These are phyloP conservation scores for Saxophila tyrrhenica DNA, from an alignment of 495 filamentous ascomycete species.

Conservation along the genomic window DNA sequence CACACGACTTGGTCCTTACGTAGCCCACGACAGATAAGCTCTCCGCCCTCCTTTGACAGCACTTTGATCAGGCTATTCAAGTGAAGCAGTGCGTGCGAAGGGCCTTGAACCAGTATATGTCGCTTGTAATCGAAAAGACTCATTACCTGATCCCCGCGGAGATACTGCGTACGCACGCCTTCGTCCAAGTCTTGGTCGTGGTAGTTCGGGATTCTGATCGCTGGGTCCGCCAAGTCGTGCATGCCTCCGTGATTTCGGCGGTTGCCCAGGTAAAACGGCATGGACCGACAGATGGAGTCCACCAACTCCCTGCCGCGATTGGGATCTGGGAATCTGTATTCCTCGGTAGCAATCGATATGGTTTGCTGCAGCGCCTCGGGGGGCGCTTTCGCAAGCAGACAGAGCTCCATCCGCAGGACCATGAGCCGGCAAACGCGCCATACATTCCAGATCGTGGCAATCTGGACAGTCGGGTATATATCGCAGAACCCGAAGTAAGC, in stretches of 20 bases:
- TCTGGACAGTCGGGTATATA: not conserved
- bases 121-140: not conserved
- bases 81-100: not conserved
- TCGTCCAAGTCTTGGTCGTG: not conserved
- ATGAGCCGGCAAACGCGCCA: not conserved
- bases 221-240: not conserved
- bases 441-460: not conserved
- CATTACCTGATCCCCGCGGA: not conserved
- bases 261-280: not conserved
- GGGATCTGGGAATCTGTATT: not conserved
- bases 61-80: not conserved
- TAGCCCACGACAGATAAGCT: not conserved
- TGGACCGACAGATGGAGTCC: not conserved
- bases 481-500: not conserved
- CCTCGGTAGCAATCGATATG: not conserved
- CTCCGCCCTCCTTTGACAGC: not conserved
- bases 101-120: not conserved
- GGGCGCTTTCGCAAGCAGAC: not conserved
- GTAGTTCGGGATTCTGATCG: not conserved
- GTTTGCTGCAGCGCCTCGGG: not conserved
- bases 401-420: not conserved
- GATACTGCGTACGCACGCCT: not conserved
- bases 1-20: not conserved
- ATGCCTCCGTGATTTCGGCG: not conserved
- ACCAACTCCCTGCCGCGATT: not conserved